Base-by-base conservation (phyloP, 345 rosid species). In the Excoecaria cochinchinensis region DNA sequence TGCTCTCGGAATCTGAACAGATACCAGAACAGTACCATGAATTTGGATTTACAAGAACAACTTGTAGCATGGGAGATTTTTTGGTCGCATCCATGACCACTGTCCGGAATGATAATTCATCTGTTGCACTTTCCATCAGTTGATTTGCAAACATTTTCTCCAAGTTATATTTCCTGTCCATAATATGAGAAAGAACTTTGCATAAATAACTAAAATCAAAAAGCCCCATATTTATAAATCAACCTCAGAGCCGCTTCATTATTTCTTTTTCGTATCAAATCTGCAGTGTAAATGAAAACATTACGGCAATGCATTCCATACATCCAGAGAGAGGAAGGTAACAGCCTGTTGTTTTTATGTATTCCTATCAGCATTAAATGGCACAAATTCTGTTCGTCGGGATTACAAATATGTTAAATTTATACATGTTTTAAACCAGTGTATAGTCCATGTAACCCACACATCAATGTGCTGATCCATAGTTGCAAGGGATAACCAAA, bases 51-150 rank as follows among this genome's bases (percentile, higher is more conserved):
- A 93, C n/a, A 58, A 93, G 82, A 76, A 90, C 86, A 19, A 95
- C 83, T 74, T 83, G 88, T 81, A 93, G 82, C 81, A 84, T 61
- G 11, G 90, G 87, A 22, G 80, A 78, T 84, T 80, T 91, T 17
- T 90, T 91, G 62, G 73, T 80, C 81, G 93, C 74, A 88, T 91
- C 92, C 84, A 82, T 88, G 36, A 93, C 83, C 78, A 91, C 77
- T 52, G 95, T 87, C 69, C 95, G 87, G 76, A 87, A 95, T 15
- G 99, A 89, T 78, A 95, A 82, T 80, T 95, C 99, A 57, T 91
- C 98, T 82, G 87, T 83, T 7, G 96, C 90, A 64, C 82, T 88
- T 82, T 89, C 96, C 74, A 88, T 78, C 24, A 91, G 86, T 82
- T 90, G 89, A 84, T 84, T 86, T 7, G 91, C 78, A 74, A 95